Conservation (phyloP, 805 yeast species). For the Jamesozyma rosinii region DNA sequence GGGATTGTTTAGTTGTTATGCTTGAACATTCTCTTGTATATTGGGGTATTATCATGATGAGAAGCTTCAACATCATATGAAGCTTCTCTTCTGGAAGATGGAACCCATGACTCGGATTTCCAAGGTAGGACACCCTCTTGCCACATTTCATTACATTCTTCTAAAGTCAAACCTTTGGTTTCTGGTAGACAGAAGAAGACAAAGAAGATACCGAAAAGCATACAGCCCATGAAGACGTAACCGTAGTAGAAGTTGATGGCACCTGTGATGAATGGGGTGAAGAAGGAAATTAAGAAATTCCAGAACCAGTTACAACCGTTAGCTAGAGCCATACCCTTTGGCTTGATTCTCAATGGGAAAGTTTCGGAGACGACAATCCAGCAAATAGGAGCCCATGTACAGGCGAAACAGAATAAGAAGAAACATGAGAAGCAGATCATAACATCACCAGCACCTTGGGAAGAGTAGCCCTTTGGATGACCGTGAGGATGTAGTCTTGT, state of each 20-base stretch:
- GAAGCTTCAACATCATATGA: conserved; percentile 10
- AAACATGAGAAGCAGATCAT: too few relatives aligned
- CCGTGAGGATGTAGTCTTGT: too few relatives aligned
- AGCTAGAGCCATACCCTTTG: conserved; percentile 45
- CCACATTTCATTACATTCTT: conserved; percentile 58
- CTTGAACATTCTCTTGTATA: too few relatives aligned
- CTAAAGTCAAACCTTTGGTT: conserved; percentile 67
- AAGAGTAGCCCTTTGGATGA: too few relatives aligned
- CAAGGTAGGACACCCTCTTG: conserved; percentile 32
- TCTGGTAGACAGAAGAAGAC: conserved; percentile 60
- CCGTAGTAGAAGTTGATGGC: conserved; percentile 61
- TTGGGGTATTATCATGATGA: conserved; percentile 10
- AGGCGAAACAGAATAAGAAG: too few relatives aligned
- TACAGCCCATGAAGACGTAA: conserved; percentile 45
- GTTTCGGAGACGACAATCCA: conserved; percentile 57
- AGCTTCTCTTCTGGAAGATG: conserved; percentile 30
- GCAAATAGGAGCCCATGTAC: conserved; percentile 65
- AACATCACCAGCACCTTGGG: too few relatives aligned
- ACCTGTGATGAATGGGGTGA: conserved; percentile 57
- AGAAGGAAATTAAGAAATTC: conserved; percentile 55
- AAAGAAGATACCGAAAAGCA: conserved; percentile 45
- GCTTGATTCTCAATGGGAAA: conserved; percentile 59
- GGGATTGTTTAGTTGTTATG: too few relatives aligned
- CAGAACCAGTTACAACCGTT: conserved; percentile 52
- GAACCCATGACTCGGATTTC: conserved; percentile 41